phyloP scores from a whole-genome alignment of 192 early-diverging fungal species.

The Coemansia umbellata region DNA sequence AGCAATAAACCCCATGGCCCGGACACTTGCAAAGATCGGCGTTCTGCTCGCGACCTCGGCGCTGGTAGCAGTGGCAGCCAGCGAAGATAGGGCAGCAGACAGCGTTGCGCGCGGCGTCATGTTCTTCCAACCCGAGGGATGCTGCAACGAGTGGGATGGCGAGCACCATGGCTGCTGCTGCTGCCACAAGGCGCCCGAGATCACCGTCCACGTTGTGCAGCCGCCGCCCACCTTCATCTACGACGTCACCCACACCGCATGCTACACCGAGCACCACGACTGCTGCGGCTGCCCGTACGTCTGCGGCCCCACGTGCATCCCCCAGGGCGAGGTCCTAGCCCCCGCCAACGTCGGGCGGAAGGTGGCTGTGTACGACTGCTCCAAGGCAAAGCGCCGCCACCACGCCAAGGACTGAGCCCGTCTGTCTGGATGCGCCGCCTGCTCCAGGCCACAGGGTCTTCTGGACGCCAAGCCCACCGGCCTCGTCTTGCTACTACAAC shows the following conservation, averaged over 20 bases:
- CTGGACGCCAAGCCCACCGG: too few relatives aligned
- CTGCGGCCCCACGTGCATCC: slow-evolving; percentile 47
- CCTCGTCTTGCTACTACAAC: too few relatives aligned
- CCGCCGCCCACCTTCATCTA: slow-evolving; percentile 47
- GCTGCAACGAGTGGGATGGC: slow-evolving; percentile 10
- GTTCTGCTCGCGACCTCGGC: slow-evolving; percentile 12
- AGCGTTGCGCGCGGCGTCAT: background rate
- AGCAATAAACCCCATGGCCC: too few relatives aligned
- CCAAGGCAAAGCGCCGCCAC: slow-evolving; percentile 5
- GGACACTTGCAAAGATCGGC: slow-evolving; percentile 18
- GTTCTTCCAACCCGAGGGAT: slow-evolving; percentile 14
- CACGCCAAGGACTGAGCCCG: slow-evolving; percentile 3
- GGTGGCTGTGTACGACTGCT: slow-evolving; percentile 15
- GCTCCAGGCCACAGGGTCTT: too few relatives aligned
- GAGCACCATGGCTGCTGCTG: slow-evolving; percentile 15
- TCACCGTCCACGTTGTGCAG: slow-evolving; percentile 47
- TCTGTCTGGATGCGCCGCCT: too few relatives aligned
- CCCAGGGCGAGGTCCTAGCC: slow-evolving; percentile 45
- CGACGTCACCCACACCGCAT: slow-evolving; percentile 44
- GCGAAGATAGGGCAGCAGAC: background rate
- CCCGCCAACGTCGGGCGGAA: slow-evolving; percentile 27
- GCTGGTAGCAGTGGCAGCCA: background rate
- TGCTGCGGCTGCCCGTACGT: slow-evolving; percentile 42
- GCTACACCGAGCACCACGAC: slow-evolving; percentile 49
- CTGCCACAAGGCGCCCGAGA: slow-evolving; percentile 27